Evolutionary conservation across 371 early-diverging fungal genomes (phyloP).

Genomic region (Sporodiniella umbellata): DNA sequence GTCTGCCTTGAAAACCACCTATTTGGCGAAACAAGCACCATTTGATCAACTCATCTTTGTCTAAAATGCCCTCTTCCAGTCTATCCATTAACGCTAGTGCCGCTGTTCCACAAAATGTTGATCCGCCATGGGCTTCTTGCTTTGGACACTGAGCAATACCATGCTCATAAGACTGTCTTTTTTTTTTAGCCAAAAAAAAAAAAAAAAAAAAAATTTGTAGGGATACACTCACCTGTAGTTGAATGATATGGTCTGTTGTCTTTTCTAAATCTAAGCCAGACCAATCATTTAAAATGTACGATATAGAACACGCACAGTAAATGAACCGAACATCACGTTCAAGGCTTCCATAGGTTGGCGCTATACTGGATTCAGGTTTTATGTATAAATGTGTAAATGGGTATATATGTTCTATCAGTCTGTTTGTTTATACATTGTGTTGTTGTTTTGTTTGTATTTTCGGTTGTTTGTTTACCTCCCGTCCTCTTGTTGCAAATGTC

Average conservation of each 20-base stretch:
- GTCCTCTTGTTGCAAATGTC: constrained; percentile 65
- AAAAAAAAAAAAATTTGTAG: too few relatives aligned
- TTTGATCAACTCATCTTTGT: constrained; percentile 56
- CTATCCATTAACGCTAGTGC: constrained; percentile 72
- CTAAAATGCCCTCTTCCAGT: constrained; percentile 55
- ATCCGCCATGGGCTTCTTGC: constrained; percentile 92
- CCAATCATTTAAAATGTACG: constrained; percentile 86
- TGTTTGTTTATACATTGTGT: too few relatives aligned
- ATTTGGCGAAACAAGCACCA: constrained; percentile 83
- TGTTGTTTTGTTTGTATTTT: too few relatives aligned
- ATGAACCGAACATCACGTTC: constrained; percentile 90
- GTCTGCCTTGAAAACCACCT: constrained; percentile 91
- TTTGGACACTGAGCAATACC: constrained; percentile 79
- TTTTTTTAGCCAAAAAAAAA: too few relatives aligned
- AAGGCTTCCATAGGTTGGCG: constrained; percentile 56
- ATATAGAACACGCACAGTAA: constrained; percentile 86
- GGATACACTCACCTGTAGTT: constrained; percentile 67
- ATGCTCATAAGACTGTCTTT: constrained; percentile 79
- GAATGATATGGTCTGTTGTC: constrained; percentile 62
- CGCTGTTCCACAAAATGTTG: constrained; percentile 89
- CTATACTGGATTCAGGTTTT: constrained; percentile 61
- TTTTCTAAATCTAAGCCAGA: constrained; percentile 66
- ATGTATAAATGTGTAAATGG: too few relatives aligned
- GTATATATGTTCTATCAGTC: too few relatives aligned
- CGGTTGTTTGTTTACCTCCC: constrained; percentile 59